phyloP scores from a whole-genome alignment of 805 yeast genomes.

The Cyberlindnera euphorbiae region DNA sequence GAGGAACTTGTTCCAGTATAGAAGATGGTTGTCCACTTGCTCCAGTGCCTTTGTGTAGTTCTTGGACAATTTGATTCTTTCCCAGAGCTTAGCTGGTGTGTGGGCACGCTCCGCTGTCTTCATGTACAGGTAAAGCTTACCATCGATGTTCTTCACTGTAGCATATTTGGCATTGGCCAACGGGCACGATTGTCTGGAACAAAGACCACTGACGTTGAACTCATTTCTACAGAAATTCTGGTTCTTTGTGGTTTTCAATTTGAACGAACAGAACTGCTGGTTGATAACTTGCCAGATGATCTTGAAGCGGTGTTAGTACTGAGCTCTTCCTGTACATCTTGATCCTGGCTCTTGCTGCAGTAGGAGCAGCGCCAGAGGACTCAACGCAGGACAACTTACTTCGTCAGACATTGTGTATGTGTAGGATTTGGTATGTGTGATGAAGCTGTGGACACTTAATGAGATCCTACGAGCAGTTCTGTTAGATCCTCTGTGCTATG shows the following conservation, averaged over 20 bases:
- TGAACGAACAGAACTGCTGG: conserved; percentile 93
- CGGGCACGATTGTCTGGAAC: conserved; percentile 93
- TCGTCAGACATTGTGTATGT: conserved; percentile 23
- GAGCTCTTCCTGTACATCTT: too few species aligned
- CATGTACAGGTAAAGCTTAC: conserved; percentile 81
- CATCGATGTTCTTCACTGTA: conserved; percentile 76
- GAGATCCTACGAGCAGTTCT: neutral
- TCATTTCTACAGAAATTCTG: conserved; percentile 95
- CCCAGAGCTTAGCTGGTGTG: conserved; percentile 93
- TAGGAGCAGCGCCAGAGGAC: too few species aligned
- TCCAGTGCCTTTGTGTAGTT: conserved; percentile 83
- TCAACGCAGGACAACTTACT: conserved; percentile 20
- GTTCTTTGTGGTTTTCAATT: conserved; percentile 80
- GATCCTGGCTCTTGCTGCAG: too few species aligned
- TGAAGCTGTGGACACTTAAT: neutral
- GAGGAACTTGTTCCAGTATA: conserved; percentile 90
- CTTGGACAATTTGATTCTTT: conserved; percentile 83
- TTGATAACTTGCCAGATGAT: conserved; percentile 97
- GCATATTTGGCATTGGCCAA: conserved; percentile 91
- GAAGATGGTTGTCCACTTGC: conserved; percentile 82
- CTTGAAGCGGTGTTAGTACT: conserved; percentile 29
- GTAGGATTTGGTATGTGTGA: conserved; percentile 2
- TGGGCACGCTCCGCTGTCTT: conserved; percentile 98
- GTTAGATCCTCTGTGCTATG: too few species aligned
- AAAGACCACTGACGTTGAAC: conserved; percentile 91